A percentile compares a stretch with the other conserved stretches of the same genome.
These are phyloP conservation scores for Sanguinoderma infundibulare DNA, from an alignment of 1,284 basidiomycete genomes.

Conservation along the genomic window DNA sequence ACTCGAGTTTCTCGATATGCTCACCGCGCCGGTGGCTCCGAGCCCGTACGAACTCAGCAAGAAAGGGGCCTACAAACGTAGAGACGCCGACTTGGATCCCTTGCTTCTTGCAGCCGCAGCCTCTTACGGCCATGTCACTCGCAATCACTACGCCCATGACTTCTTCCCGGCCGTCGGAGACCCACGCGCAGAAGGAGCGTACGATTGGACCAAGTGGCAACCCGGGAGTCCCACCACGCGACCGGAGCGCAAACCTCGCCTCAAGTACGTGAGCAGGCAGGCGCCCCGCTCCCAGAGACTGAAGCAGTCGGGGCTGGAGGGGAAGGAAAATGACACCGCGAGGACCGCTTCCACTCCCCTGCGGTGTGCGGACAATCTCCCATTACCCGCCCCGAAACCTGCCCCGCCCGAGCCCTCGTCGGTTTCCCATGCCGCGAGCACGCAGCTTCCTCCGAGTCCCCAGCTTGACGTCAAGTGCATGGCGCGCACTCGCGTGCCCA, in stretches of 20 bases:
- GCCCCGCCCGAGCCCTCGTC: neutral
- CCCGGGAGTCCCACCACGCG: conserved; percentile 41
- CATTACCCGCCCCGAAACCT: conserved; percentile 20
- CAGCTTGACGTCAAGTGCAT: conserved; percentile 83
- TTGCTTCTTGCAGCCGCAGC: conserved; percentile 73
- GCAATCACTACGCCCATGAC: conserved; percentile 78
- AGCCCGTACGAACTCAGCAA: conserved; percentile 34
- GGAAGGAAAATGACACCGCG: conserved; percentile 32
- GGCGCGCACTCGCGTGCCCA: conserved; percentile 96
- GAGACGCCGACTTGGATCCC: conserved; percentile 75
- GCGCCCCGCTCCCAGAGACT: conserved; percentile 67
- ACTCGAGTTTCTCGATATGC: conserved; percentile 53
- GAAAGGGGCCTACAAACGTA: conserved; percentile 47
- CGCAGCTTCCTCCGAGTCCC: conserved; percentile 19
- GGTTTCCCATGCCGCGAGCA: conserved; percentile 5
- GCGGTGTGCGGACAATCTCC: conserved; percentile 31
- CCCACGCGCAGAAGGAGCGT: conserved; percentile 54
- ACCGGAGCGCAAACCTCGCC: conserved; percentile 44
- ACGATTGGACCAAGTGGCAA: conserved; percentile 61
- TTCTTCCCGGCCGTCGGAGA: conserved; percentile 65
- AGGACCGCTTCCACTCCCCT: conserved; percentile 26
- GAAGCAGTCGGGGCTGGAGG: conserved; percentile 33
- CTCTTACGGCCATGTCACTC: conserved; percentile 72
- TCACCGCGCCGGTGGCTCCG: conserved; percentile 50
- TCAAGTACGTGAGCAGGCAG: conserved; percentile 71